Base-by-base conservation (phyloP, 2,329 filamentous ascomycete species). In the Monosporascus sp. region DNA sequence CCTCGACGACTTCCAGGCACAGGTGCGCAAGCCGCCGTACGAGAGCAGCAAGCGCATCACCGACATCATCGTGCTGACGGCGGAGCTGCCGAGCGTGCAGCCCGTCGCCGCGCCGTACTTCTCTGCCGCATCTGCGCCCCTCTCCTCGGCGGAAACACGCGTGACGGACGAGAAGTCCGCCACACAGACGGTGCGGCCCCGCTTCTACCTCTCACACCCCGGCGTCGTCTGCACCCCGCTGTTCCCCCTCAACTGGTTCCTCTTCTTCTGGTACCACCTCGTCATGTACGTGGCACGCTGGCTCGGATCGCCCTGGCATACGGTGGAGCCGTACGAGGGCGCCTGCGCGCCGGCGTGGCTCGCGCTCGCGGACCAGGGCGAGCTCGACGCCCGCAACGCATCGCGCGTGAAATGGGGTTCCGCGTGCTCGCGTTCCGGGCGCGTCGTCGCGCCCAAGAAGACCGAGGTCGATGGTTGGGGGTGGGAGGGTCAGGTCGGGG, bases 401-500 rank as follows among this genome's bases (percentile, higher is more conserved):
- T 57, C 85, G 76, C 67, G 80, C 71, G 49, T 76, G 52, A 97
- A 97, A 74, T 97, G 93, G 93, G 93, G 93, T 3, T 88, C 87
- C 31, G 81, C 83, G n/a, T 81, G 80, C 8, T 80, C 86, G 59
- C 69, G 80, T 11, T 27, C 22, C 22, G 69, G 72, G 52, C 85
- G 87, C 0, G 72, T 77, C 20, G 79, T 82, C 55, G 74, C 79
- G 40, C 82, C 90, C 5, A 87, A 86, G 70, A 83, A 84, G 63
- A 95, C 91, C 1, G 90, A 96, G 69, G 86, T 96, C 3, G 85
- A 90, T 44, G 90, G 91, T 7, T 97, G 92, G 91, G 92, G 91
- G 0, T 87, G 85, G 71, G 75, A 83, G 58, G 85, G 87, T 52
- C 74, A 71, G 9, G 74, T 78, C n/a, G 77, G 78, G 58, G 70